Evolutionary conservation across 1,284 basidiomycete genomes (phyloP).

Genomic region (Trichosporon ovoides): DNA sequence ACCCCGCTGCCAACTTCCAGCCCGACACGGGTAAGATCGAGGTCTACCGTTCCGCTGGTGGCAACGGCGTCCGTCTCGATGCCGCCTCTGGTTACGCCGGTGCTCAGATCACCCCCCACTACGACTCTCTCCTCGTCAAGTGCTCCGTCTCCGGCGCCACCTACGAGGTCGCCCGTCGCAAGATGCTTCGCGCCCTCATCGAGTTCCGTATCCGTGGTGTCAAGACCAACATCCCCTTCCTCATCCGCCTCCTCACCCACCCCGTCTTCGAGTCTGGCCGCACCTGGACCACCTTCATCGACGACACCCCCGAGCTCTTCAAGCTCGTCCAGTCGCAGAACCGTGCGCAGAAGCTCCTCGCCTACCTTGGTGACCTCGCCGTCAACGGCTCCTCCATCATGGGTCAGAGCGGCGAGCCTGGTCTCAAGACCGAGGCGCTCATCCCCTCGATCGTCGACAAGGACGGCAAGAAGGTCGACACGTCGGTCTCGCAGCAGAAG

Average conservation of each 20-base stretch:
- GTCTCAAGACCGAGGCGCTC: conserved; percentile 82
- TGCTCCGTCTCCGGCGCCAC: conserved; percentile 94
- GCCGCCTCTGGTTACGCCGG: conserved; percentile 97
- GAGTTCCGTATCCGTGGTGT: conserved; percentile 99
- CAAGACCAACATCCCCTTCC: conserved; percentile 99
- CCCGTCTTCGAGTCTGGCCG: conserved; percentile 92
- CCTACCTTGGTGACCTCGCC: conserved; percentile 92
- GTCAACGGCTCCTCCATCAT: conserved; percentile 97
- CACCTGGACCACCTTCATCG: conserved; percentile 99
- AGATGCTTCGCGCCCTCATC: conserved; percentile 97
- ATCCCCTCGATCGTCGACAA: conserved; percentile 78
- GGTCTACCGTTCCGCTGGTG: conserved; percentile 96
- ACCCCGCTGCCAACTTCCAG: conserved; percentile 84
- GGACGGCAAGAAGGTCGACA: conserved; percentile 70
- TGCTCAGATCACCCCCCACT: conserved; percentile 98
- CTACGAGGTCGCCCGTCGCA: conserved; percentile 95
- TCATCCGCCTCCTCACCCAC: conserved; percentile 97
- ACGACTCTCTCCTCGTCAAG: conserved; percentile 97
- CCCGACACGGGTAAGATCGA: conserved; percentile 99
- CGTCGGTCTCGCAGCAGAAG: conserved; percentile 71
- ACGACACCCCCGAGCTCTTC: conserved; percentile 98
- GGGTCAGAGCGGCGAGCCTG: conserved; percentile 72
- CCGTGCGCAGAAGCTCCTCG: conserved; percentile 93
- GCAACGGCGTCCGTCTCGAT: conserved; percentile 96
- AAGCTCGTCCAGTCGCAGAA: conserved; percentile 97